These are phyloP conservation scores for Rhodotorula mucilaginosa DNA, from an alignment of 1,284 basidiomycete species.

Conservation along the genomic window DNA sequence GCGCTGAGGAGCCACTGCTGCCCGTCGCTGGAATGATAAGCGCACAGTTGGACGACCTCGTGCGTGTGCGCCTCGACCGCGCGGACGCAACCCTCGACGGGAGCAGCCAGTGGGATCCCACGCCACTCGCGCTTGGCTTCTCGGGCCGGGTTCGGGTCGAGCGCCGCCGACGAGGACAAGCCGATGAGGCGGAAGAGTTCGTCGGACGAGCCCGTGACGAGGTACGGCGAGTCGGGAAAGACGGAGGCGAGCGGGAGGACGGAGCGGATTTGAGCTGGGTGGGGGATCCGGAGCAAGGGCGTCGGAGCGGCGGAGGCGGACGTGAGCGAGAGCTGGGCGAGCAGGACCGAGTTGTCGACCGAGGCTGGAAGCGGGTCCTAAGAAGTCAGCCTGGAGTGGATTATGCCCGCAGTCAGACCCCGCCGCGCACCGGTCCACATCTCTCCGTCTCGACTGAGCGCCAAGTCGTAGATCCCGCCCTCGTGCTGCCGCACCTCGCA, in stretches of 20 bases:
- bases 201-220: constrained; percentile 71
- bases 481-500: constrained; percentile 52
- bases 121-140: constrained; percentile 17
- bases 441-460: constrained; percentile 59
- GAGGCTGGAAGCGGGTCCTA: constrained; percentile 63
- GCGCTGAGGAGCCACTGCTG: constrained; percentile 68
- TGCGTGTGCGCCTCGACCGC: constrained; percentile 81
- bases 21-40: constrained; percentile 62
- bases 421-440: constrained; percentile 72
- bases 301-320: constrained; percentile 49
- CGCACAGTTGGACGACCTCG: constrained; percentile 68
- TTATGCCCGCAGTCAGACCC: too few relatives aligned
- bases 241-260: constrained; percentile 62
- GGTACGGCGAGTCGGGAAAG: constrained; percentile 49
- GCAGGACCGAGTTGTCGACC: constrained; percentile 74
- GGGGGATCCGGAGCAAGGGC: constrained; percentile 59
- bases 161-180: constrained; percentile 28
- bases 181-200: constrained; percentile 66
- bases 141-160: constrained; percentile 23
- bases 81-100: constrained; percentile 51
- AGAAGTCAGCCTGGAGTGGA: too few relatives aligned
- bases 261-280: constrained; percentile 67
- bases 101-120: constrained; percentile 9
- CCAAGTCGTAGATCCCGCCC: constrained; percentile 73
- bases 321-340: constrained; percentile 51